These are phyloP conservation scores for Geotrichum ghanense DNA, from an alignment of 805 yeast genomes.

Conservation along the genomic window DNA sequence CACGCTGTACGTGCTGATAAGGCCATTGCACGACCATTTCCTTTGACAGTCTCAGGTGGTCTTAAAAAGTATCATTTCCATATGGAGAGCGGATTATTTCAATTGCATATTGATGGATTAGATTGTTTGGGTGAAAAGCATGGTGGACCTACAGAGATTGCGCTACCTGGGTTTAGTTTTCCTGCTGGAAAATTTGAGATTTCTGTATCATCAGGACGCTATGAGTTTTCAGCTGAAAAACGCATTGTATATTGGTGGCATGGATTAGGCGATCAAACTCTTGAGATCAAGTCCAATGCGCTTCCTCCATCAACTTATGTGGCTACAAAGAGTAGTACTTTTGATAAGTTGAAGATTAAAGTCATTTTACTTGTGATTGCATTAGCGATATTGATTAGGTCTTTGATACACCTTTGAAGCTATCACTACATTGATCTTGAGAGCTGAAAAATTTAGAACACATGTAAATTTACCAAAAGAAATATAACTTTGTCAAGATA, in stretches of 20 bases:
- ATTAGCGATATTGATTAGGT: too few species aligned
- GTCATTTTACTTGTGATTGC: too few species aligned
- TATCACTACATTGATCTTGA: too few species aligned
- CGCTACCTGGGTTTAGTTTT: constrained; percentile 66
- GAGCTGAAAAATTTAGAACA: too few species aligned
- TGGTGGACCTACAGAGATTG: constrained; percentile 42
- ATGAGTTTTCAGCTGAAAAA: constrained; percentile 37
- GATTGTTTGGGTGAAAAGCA: neutral
- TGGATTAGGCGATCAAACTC: constrained; percentile 3
- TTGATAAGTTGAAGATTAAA: too few species aligned
- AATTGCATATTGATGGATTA: constrained; percentile 9
- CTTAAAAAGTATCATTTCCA: constrained; percentile 12
- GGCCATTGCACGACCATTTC: constrained; percentile 64
- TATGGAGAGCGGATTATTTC: constrained; percentile 10
- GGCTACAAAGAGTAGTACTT: too few species aligned
- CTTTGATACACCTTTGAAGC: too few species aligned
- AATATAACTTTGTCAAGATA: too few species aligned
- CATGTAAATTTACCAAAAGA: too few species aligned
- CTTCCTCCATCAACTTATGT: too few species aligned
- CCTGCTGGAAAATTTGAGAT: constrained; percentile 37
- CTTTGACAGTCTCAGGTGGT: constrained; percentile 30
- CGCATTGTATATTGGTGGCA: constrained; percentile 69
- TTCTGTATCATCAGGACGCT: constrained; percentile 43
- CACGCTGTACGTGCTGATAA: constrained; percentile 37
- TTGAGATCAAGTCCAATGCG: neutral